Percentiles rank a stretch among this genome's conserved stretches.
These are phyloP conservation scores for Mortierella sp. DNA, from an alignment of 371 early-diverging fungal genomes.

Conservation along the genomic window DNA sequence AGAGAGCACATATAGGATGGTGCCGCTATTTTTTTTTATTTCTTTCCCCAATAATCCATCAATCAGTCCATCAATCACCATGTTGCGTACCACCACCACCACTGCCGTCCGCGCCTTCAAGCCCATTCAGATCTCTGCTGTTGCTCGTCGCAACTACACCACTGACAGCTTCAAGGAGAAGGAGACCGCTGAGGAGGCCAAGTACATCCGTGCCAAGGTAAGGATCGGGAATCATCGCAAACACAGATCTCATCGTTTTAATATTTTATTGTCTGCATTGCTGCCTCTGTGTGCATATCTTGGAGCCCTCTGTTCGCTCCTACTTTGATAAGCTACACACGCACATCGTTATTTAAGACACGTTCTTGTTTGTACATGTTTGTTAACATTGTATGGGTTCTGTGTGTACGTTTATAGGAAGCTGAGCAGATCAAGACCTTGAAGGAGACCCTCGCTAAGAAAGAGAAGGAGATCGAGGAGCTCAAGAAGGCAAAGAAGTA, in stretches of 20 bases:
- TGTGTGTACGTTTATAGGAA: conserved; percentile 25
- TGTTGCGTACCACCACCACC: conserved; percentile 53
- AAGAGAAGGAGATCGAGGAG: conserved; percentile 48
- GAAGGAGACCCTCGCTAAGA: conserved; percentile 38
- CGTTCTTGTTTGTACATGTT: neutral
- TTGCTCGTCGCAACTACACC: conserved; percentile 48
- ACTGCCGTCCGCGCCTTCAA: conserved; percentile 49
- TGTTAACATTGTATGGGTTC: neutral
- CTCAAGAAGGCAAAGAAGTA: conserved; percentile 53
- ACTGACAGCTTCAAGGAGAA: conserved; percentile 27
- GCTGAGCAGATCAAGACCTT: conserved; percentile 48
- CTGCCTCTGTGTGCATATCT: too few species aligned
- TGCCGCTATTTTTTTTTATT: conserved; percentile 5
- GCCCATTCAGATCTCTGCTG: conserved; percentile 50
- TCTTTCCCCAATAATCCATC: neutral
- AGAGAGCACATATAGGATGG: too few species aligned
- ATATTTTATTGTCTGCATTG: neutral
- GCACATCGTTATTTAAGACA: too few species aligned
- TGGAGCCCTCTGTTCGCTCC: too few species aligned
- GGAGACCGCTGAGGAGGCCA: conserved; percentile 50
- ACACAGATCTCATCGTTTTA: neutral
- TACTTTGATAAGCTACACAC: too few species aligned
- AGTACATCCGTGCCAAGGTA: conserved; percentile 46
- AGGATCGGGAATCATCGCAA: neutral
- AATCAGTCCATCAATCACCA: conserved; percentile 16